Conservation (phyloP, 441 rosid species). For the Euphorbia schlechtendalii region DNA sequence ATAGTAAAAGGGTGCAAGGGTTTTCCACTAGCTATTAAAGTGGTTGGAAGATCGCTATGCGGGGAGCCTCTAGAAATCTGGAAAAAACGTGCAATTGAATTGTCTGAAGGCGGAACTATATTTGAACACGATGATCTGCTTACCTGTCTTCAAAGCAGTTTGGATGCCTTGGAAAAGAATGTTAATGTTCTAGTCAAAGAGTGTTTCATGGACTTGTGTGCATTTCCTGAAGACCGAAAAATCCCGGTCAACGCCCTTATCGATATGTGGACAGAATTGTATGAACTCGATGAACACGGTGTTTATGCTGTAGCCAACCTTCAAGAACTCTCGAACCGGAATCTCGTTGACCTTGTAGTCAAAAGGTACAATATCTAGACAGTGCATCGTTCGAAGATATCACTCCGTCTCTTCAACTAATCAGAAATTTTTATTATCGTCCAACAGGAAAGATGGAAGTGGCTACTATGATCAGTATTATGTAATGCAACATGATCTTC, state of each 20-base stretch:
- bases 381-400: no score
- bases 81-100: slow-evolving; percentile 24
- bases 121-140: slow-evolving; percentile 23
- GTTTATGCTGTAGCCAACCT: slow-evolving; percentile 28
- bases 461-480: slow-evolving; percentile 30
- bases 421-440: slow-evolving; percentile 7
- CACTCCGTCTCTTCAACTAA: not conserved
- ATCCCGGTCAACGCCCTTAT: slow-evolving; percentile 41
- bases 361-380: slow-evolving; percentile 27
- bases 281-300: slow-evolving; percentile 26
- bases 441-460: slow-evolving; percentile 34
- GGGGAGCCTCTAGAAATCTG: slow-evolving; percentile 31
- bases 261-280: slow-evolving; percentile 53
- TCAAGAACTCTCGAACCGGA: slow-evolving; percentile 29
- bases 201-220: slow-evolving; percentile 59
- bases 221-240: slow-evolving; percentile 54
- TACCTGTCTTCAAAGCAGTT: slow-evolving; percentile 34
- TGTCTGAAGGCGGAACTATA: slow-evolving; percentile 27
- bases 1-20: slow-evolving; percentile 52
- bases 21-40: slow-evolving; percentile 49
- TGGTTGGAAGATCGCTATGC: slow-evolving; percentile 47
- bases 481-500: slow-evolving; percentile 55
- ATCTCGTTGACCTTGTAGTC: slow-evolving; percentile 31
- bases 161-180: slow-evolving; percentile 35
- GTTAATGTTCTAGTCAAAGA: slow-evolving; percentile 26